Conservation (phyloP, 1,139 yeast species). For the Eremothecium sinecaudum region DNA sequence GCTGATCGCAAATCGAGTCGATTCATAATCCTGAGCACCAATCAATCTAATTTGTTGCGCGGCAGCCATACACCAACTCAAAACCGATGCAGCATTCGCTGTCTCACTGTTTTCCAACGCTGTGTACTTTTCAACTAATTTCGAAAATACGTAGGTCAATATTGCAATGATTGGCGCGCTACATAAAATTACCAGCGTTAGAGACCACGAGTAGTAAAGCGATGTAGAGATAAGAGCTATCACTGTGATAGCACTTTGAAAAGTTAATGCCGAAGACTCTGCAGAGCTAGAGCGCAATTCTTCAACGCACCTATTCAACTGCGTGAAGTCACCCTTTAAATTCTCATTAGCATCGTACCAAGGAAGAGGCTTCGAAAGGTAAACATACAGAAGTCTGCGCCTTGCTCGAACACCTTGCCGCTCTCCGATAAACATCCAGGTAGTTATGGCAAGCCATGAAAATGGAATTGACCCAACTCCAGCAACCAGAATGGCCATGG, state of each 20-base stretch:
- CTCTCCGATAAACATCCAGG: conserved; percentile 72
- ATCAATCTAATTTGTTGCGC: conserved; percentile 53
- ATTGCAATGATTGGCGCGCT: conserved; percentile 58
- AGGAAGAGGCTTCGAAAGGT: conserved; percentile 35
- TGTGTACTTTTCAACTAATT: conserved; percentile 42
- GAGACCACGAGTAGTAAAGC: conserved; percentile 70
- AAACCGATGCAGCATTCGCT: conserved; percentile 46
- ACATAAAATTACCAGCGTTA: conserved; percentile 66
- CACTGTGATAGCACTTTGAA: conserved; percentile 45
- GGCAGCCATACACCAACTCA: conserved; percentile 63
- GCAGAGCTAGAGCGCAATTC: conserved; percentile 65
- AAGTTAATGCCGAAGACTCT: conserved; percentile 51
- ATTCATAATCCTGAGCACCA: conserved; percentile 49
- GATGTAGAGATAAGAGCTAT: conserved; percentile 56
- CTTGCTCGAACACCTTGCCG: conserved; percentile 56
- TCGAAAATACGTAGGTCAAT: conserved; percentile 44
- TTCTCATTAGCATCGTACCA: conserved; percentile 56
- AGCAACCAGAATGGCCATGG: conserved; percentile 47
- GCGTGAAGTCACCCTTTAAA: conserved; percentile 55
- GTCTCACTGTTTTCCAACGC: conserved; percentile 49
- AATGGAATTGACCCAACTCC: conserved; percentile 47
- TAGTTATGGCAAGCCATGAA: conserved; percentile 46
- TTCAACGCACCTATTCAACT: conserved; percentile 65
- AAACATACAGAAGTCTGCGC: conserved; percentile 32
- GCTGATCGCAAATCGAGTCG: conserved; percentile 34